A percentile compares a stretch with the other conserved stretches of the same genome.
phyloP scores from a whole-genome alignment of 2,329 filamentous ascomycete species.

The Paecilomyces niveus region DNA sequence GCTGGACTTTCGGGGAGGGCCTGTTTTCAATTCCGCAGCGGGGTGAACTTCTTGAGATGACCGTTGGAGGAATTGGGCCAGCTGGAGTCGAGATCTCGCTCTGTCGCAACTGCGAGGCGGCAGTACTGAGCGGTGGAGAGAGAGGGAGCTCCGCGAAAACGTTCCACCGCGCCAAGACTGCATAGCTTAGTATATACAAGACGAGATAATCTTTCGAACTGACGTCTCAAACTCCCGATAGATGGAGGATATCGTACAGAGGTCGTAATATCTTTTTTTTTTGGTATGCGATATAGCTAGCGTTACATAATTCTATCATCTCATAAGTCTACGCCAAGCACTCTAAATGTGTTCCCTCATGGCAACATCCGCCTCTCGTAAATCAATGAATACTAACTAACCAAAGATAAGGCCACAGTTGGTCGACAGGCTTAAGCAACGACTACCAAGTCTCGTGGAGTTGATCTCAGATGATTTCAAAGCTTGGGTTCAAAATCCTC shows the following conservation, averaged over 20 bases:
- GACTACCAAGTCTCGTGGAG: not conserved
- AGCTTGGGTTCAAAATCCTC: constrained; percentile 81
- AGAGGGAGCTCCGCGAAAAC: constrained; percentile 16
- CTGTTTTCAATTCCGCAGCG: not conserved
- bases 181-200: not conserved
- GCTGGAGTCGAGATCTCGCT: constrained; percentile 1
- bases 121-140: constrained; percentile 1
- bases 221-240: not conserved
- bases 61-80: not conserved
- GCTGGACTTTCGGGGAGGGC: not conserved
- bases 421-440: not conserved
- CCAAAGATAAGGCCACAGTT: too few species aligned
- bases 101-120: constrained; percentile 1
- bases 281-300: not conserved
- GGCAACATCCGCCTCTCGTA: not conserved
- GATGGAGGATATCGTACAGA: not conserved
- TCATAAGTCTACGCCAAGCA: not conserved
- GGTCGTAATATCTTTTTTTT: not conserved
- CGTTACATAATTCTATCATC: not conserved
- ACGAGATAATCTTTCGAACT: not conserved
- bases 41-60: not conserved
- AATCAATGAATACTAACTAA: too few species aligned
- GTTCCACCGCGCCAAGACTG: constrained; percentile 17
- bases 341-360: not conserved
- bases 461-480: constrained; percentile 33